Percentiles rank a stretch among this genome's conserved stretches.
phyloP scores from a whole-genome alignment of 345 rosid species.

The Eucalyptus cloeziana region DNA sequence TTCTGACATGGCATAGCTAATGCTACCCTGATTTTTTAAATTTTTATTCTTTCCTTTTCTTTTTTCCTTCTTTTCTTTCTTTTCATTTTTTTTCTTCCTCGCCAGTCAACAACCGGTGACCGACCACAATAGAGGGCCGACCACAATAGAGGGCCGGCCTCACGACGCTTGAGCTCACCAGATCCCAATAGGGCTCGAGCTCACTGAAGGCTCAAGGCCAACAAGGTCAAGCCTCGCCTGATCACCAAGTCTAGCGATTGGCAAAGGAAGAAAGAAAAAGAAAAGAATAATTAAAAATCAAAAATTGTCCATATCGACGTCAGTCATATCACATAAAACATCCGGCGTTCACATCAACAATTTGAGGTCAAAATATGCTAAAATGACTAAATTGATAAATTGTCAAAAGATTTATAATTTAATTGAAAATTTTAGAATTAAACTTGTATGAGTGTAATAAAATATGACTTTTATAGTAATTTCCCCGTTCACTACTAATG shows the following conservation, averaged over 20 bases:
- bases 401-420: too few species aligned
- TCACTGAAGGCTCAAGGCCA: too few species aligned
- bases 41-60: fast-evolving
- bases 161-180: too few species aligned
- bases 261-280: neutral
- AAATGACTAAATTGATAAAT: too few species aligned
- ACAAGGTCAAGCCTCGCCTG: too few species aligned
- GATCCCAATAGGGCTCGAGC: too few species aligned
- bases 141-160: neutral
- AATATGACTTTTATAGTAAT: too few species aligned
- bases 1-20: fast-evolving
- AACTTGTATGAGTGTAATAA: too few species aligned
- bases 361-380: fast-evolving
- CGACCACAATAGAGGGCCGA: neutral
- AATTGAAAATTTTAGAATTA: fast-evolving
- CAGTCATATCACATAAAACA: too few species aligned
- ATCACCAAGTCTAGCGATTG: fast-evolving
- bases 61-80: too few species aligned
- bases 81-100: neutral
- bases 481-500: neutral
- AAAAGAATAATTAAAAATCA: too few species aligned
- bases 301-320: fast-evolving
- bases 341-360: fast-evolving
- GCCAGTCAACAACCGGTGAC: fast-evolving
- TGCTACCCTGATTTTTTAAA: too few species aligned